These are phyloP conservation scores for Lichtheimia corymbifera DNA, from an alignment of 371 early-diverging fungal genomes.

Conservation along the genomic window DNA sequence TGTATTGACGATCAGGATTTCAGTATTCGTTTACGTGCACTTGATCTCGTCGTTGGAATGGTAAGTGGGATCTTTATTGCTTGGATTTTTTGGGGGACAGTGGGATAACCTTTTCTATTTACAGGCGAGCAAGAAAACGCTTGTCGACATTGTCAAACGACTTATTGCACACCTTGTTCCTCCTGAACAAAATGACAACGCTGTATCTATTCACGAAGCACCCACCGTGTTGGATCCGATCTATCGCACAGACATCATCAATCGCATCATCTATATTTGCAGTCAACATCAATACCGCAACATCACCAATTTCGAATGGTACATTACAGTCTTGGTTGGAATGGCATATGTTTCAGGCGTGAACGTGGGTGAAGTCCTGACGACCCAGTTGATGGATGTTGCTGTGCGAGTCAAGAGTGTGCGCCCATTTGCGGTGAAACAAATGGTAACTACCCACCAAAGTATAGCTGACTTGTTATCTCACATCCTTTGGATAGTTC, in stretches of 20 bases:
- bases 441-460: constrained; percentile 61
- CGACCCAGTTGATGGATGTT: constrained; percentile 85
- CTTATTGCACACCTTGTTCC: constrained; percentile 80
- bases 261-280: constrained; percentile 82
- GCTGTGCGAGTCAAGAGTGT: constrained; percentile 87
- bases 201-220: constrained; percentile 35
- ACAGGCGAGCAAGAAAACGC: constrained; percentile 73
- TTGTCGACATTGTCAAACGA: constrained; percentile 80
- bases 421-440: constrained; percentile 72
- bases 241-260: constrained; percentile 80
- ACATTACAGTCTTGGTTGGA: constrained; percentile 78
- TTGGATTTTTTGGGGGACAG: neutral
- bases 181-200: constrained; percentile 8
- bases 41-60: constrained; percentile 87
- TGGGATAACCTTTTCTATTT: neutral
- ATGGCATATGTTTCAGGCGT: constrained; percentile 76
- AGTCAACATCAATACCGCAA: constrained; percentile 81
- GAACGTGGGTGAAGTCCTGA: constrained; percentile 68
- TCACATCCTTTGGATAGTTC: constrained; percentile 27
- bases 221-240: constrained; percentile 64
- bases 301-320: constrained; percentile 95
- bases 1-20: constrained; percentile 93
- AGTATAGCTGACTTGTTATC: no score
- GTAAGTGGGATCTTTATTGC: constrained; percentile 28
- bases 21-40: constrained; percentile 84